Conservation (phyloP, 345 rosid species). For the Mangifera indica region DNA sequence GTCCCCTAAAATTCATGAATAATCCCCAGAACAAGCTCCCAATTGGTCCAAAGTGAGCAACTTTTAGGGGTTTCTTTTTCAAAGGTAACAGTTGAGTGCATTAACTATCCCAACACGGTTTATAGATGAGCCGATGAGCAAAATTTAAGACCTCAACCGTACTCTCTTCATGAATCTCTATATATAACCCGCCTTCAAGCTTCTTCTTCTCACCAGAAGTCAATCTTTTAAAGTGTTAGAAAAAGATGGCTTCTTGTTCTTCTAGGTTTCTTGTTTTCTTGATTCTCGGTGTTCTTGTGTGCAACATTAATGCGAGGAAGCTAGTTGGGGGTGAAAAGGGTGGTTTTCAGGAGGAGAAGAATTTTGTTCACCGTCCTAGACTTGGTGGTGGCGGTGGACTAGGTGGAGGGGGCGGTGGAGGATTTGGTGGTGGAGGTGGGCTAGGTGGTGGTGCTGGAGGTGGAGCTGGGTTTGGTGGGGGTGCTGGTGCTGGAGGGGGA, state of each 20-base stretch:
- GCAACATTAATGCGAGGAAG: slow-evolving; percentile 35
- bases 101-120: slow-evolving; percentile 34
- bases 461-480: slow-evolving; percentile 33
- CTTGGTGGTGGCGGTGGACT: slow-evolving; percentile 36
- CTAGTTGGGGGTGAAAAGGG: slow-evolving; percentile 26
- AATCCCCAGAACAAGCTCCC: not conserved
- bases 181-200: slow-evolving; percentile 24
- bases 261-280: slow-evolving; percentile 35
- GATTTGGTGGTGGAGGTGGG: slow-evolving; percentile 35
- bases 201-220: slow-evolving; percentile 19
- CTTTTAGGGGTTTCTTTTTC: slow-evolving; percentile 18
- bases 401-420: slow-evolving; percentile 36
- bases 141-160: slow-evolving; percentile 27
- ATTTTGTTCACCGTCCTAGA: slow-evolving; percentile 20
- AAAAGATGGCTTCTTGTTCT: slow-evolving; percentile 13
- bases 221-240: not conserved
- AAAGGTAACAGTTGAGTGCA: slow-evolving; percentile 35
- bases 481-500: slow-evolving; percentile 36
- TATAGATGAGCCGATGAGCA: slow-evolving; percentile 39
- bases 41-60: slow-evolving; percentile 15
- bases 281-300: slow-evolving; percentile 38
- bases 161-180: not conserved
- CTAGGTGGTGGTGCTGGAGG: slow-evolving; percentile 27
- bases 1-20: slow-evolving; percentile 24
- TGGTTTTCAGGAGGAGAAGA: slow-evolving; percentile 42